Conservation (phyloP, 2,329 filamentous ascomycete species). For the Pyrenophora graminea region DNA sequence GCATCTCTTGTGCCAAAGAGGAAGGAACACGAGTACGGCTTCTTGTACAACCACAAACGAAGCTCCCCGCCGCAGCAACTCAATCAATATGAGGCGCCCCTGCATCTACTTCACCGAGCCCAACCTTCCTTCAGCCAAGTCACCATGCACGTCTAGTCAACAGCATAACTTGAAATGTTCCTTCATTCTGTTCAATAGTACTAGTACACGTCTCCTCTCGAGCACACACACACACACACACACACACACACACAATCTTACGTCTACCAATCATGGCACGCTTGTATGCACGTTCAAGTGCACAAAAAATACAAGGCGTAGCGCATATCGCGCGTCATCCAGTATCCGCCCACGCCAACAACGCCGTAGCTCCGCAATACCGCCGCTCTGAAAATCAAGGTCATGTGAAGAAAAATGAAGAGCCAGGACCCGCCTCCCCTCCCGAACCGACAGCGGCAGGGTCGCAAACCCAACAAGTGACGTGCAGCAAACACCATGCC, state of each 20-base stretch:
- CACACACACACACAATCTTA: neutral
- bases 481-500: conserved; percentile 2
- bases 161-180: neutral
- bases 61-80: too few relatives aligned
- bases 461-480: conserved; percentile 4
- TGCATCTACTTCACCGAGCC: too few relatives aligned
- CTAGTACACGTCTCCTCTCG: conserved; percentile 10
- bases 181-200: conserved; percentile 15
- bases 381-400: conserved; percentile 6
- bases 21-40: conserved; percentile 2
- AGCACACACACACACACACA: neutral
- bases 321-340: conserved; percentile 6
- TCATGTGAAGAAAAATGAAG: conserved; percentile 9
- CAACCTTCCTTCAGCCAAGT: too few relatives aligned
- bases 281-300: conserved; percentile 10
- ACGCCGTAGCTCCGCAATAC: conserved; percentile 8
- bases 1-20: conserved; percentile 11
- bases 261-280: neutral
- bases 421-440: conserved; percentile 7
- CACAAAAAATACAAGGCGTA: conserved; percentile 8
- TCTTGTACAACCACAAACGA: too few relatives aligned
- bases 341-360: neutral
- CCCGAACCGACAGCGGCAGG: neutral
- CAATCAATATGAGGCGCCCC: too few relatives aligned
- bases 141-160: neutral